Evolutionary conservation across 2,329 filamentous ascomycete species (phyloP).

Genomic region (Hymenoscyphus fraxineus): DNA sequence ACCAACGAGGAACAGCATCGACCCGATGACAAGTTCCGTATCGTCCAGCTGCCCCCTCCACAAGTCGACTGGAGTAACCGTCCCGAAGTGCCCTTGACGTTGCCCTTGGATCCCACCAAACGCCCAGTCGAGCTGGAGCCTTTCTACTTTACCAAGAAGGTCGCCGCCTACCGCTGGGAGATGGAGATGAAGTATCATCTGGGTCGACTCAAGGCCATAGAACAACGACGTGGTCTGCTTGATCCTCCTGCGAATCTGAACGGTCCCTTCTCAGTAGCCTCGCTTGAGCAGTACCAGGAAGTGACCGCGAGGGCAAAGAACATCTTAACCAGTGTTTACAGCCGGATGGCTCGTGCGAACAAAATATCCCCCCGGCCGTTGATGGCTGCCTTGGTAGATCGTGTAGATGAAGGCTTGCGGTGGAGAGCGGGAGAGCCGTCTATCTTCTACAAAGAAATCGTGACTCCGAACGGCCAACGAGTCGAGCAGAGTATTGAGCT

Average conservation of each 20-base stretch:
- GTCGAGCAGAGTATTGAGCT: background rate
- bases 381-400: slow-evolving; percentile 3
- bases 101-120: slow-evolving; percentile 26
- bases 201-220: slow-evolving; percentile 9
- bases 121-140: slow-evolving; percentile 27
- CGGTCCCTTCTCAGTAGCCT: slow-evolving; percentile 23
- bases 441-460: no score
- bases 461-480: no score
- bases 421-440: background rate
- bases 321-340: slow-evolving; percentile 2
- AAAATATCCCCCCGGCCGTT: slow-evolving; percentile 17
- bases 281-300: slow-evolving; percentile 14
- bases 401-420: background rate
- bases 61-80: slow-evolving; percentile 9
- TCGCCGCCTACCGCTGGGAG: slow-evolving; percentile 19
- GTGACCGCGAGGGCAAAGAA: slow-evolving; percentile 7
- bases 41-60: slow-evolving; percentile 17
- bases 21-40: slow-evolving; percentile 27
- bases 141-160: slow-evolving; percentile 28
- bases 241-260: slow-evolving; percentile 24
- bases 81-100: slow-evolving; percentile 24
- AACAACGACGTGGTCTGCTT: slow-evolving; percentile 10
- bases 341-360: slow-evolving; percentile 4
- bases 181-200: slow-evolving; percentile 24
- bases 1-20: slow-evolving; percentile 32